These are phyloP conservation scores for Cicer judaicum DNA, from an alignment of 306 rosid genomes.

Conservation along the genomic window DNA sequence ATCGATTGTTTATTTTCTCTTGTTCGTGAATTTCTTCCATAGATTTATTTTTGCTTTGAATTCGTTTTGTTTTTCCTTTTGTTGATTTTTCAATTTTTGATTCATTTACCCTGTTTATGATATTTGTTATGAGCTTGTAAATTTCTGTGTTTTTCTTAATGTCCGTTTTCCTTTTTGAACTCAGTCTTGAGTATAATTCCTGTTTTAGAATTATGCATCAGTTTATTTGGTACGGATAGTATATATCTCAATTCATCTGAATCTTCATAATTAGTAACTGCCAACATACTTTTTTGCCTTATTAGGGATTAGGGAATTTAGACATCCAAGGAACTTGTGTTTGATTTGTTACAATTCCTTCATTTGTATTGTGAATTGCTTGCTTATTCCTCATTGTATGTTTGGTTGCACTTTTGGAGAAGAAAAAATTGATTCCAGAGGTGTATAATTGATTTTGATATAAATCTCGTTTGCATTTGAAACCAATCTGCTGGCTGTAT, in stretches of 20 bases:
- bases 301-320: conserved; percentile 2
- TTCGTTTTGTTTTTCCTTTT: background rate
- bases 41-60: background rate
- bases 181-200: background rate
- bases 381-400: background rate
- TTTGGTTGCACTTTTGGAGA: no score
- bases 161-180: conserved; percentile 37
- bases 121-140: background rate
- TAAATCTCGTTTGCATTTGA: background rate
- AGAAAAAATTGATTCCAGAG: no score
- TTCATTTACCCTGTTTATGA: background rate
- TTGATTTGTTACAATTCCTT: background rate
- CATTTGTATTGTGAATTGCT: conserved; percentile 13
- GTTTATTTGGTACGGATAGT: background rate
- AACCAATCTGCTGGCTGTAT: background rate
- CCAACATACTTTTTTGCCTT: background rate
- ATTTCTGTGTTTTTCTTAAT: conserved; percentile 5
- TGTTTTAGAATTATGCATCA: conserved; percentile 9
- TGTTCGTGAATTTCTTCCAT: background rate
- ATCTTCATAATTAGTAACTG: background rate
- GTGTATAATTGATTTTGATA: no score
- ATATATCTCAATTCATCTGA: conserved; percentile 15
- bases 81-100: background rate
- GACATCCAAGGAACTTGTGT: background rate
- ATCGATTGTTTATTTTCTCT: background rate